Conservation (phyloP, 352 stramenopile genomes). For the Globisporangium nunn region DNA sequence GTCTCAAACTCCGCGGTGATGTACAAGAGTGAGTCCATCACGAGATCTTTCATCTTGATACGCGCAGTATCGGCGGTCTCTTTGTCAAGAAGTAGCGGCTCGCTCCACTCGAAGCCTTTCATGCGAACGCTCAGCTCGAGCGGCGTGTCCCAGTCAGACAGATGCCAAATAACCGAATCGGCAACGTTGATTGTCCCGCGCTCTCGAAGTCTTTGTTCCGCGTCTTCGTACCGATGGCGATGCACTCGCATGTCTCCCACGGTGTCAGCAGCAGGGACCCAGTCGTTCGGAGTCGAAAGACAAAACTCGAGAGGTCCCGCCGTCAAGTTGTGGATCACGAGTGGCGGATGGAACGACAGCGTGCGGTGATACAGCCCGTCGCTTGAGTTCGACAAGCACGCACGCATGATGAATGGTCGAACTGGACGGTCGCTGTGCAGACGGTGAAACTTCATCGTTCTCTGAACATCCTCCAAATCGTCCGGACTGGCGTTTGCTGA, state of each 20-base stretch:
- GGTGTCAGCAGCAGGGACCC: constrained; percentile 44
- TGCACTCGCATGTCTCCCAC: constrained; percentile 26
- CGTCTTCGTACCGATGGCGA: constrained; percentile 65
- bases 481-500: constrained; percentile 14
- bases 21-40: constrained; percentile 66
- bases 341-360: constrained; percentile 65
- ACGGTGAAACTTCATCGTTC: constrained; percentile 73
- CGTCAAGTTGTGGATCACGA: constrained; percentile 78
- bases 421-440: constrained; percentile 70
- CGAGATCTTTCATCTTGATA: constrained; percentile 75
- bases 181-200: constrained; percentile 71
- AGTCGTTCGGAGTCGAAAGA: constrained; percentile 63
- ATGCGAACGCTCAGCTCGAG: constrained; percentile 74
- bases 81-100: constrained; percentile 45
- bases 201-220: constrained; percentile 68
- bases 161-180: constrained; percentile 77
- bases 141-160: constrained; percentile 70
- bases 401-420: constrained; percentile 75
- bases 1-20: constrained; percentile 57
- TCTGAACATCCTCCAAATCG: constrained; percentile 24
- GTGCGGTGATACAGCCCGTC: constrained; percentile 63
- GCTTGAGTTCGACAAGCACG: constrained; percentile 45
- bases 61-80: constrained; percentile 46
- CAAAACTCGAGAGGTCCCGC: constrained; percentile 67
- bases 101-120: constrained; percentile 85